Evolutionary conservation across 495 filamentous ascomycete genomes (phyloP).

Genomic region (Podospora pseudocomata): DNA sequence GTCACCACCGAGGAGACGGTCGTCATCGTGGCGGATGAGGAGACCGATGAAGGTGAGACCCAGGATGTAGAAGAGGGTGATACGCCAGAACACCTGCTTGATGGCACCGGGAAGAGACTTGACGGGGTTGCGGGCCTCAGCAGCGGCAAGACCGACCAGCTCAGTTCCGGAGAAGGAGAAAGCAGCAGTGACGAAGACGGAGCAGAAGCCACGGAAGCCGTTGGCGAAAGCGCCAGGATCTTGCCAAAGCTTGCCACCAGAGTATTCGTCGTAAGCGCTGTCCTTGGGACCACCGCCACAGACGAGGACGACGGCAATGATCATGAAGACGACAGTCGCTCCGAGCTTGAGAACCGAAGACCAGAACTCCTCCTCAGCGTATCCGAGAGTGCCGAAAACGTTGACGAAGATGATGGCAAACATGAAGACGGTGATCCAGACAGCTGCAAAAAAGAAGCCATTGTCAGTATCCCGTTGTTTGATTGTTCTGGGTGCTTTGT

Average conservation of each 20-base stretch:
- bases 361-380: conserved; percentile 65
- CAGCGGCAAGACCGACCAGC: conserved; percentile 68
- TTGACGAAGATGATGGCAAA: conserved; percentile 58
- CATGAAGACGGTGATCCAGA: conserved; percentile 63
- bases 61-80: conserved; percentile 68
- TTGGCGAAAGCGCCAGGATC: conserved; percentile 69
- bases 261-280: conserved; percentile 48
- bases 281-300: conserved; percentile 59
- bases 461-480: conserved; percentile 12
- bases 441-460: conserved; percentile 31
- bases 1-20: conserved; percentile 49
- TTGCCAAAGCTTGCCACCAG: conserved; percentile 61
- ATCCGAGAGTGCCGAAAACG: conserved; percentile 68
- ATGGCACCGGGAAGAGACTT: conserved; percentile 62
- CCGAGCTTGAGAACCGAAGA: conserved; percentile 53
- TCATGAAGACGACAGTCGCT: conserved; percentile 66
- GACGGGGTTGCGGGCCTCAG: conserved; percentile 62
- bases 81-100: conserved; percentile 76
- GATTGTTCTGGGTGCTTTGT: neutral
- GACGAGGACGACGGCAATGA: conserved; percentile 67
- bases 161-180: conserved; percentile 74
- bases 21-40: conserved; percentile 58
- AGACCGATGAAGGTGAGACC: conserved; percentile 71
- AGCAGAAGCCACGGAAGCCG: conserved; percentile 68
- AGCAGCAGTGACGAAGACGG: conserved; percentile 69